Evolutionary conservation across 306 rosid species (phyloP), one percentile per base, ranked within the genome.

Genomic region (Quillaja saponaria): DNA sequence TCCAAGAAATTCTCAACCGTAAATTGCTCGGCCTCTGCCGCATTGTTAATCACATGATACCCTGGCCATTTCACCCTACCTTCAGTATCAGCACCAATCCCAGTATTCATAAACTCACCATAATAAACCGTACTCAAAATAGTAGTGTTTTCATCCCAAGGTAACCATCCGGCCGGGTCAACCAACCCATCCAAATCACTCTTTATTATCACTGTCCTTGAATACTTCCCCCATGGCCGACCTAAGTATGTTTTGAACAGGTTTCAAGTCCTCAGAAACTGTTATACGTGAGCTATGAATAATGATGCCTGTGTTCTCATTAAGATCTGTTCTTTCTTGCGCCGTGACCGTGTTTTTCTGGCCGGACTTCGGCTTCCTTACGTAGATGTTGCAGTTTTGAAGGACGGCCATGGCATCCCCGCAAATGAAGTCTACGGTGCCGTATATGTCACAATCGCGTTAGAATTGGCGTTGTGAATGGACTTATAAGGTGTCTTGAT

Each of bases 401-500:
- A 91, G 49, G 13, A 91, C 67, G 0, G 57, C 64, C 0, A 15
- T 68, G 0, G 86, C 87, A 66, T 88, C 82, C 1, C 96, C 95
- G 25, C 71, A 88, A 18, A 91, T 82, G 84, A 91, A 82, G 71
- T 91, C 96, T 0, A 86, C 2, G 14, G 97, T 88, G 56, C 97
- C 97, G 46, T 82, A 75, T 10, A 88, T 62, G 53, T 80, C 58
- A 8, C 97, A 91, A 7, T 88, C 96, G 0, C 96, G 91, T 76
- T 85, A 91, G 85, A 91, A 91, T 40, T 91, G 97, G 18, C 95
- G 91, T 7, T 70, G 74, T 7, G 91, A 41, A 67, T 75, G 59
- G 6, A 78, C 91, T 55, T 85, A 91, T 10, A 91, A 41, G 11
- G 95, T 88, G 81, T 91, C 96, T 61, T 88, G 97, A 66, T 85